These are phyloP conservation scores for Syncephalis plumigaleata DNA, from an alignment of 371 early-diverging fungal genomes.

Conservation along the genomic window DNA sequence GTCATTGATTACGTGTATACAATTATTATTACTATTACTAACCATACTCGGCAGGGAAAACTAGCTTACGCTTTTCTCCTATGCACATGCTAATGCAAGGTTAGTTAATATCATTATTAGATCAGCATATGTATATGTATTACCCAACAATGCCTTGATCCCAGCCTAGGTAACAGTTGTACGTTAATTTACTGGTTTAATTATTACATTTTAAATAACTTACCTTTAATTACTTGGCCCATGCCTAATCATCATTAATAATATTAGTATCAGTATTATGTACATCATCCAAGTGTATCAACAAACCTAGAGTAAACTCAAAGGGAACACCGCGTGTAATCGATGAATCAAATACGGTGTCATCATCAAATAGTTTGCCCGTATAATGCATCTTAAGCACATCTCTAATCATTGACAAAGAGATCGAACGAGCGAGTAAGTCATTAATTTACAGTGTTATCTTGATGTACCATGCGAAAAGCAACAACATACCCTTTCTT, in stretches of 20 bases:
- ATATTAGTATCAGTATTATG: too few relatives aligned
- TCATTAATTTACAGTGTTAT: too few relatives aligned
- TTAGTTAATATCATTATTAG: not conserved
- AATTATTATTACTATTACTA: too few relatives aligned
- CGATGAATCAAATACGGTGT: slow-evolving; percentile 60
- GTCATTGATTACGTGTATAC: too few relatives aligned
- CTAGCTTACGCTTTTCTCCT: slow-evolving; percentile 66
- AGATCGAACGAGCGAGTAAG: too few relatives aligned
- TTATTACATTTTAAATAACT: not conserved
- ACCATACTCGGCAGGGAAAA: slow-evolving; percentile 43
- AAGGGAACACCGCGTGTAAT: slow-evolving; percentile 49
- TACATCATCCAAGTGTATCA: too few relatives aligned
- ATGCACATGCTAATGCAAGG: slow-evolving; percentile 70
- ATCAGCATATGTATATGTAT: not conserved
- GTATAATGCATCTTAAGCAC: slow-evolving; percentile 66
- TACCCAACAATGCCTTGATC: slow-evolving; percentile 59
- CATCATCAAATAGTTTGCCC: slow-evolving; percentile 47
- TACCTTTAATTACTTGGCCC: slow-evolving; percentile 40
- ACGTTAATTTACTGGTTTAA: too few relatives aligned
- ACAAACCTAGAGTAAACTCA: slow-evolving; percentile 48
- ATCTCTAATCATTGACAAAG: slow-evolving; percentile 27
- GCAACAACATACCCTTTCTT: too few relatives aligned
- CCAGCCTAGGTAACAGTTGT: slow-evolving; percentile 35
- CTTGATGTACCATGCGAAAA: too few relatives aligned
- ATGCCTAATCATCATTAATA: slow-evolving; percentile 10